A percentile compares a stretch with the other conserved stretches of the same genome.
These are phyloP conservation scores for Huntiella decipiens DNA, from an alignment of 2,329 filamentous ascomycete species.

Conservation along the genomic window DNA sequence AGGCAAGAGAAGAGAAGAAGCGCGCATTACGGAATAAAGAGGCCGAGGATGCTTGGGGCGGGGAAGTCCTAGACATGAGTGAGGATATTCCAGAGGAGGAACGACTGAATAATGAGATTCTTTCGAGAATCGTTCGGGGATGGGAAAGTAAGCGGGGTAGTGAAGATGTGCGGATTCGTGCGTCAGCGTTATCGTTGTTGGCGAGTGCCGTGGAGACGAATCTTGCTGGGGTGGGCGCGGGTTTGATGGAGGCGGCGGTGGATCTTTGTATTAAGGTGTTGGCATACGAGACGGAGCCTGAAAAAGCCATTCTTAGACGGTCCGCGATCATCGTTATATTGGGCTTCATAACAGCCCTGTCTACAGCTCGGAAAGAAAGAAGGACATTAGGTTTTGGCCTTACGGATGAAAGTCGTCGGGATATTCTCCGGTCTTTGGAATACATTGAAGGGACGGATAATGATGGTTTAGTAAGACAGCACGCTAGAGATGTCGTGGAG, in stretches of 20 bases:
- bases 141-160: slow-evolving; percentile 48
- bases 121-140: slow-evolving; percentile 41
- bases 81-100: slow-evolving; percentile 27
- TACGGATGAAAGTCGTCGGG: slow-evolving; percentile 34
- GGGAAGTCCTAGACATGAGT: slow-evolving; percentile 28
- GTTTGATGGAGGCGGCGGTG: slow-evolving; percentile 34
- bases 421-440: slow-evolving; percentile 40
- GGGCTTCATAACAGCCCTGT: slow-evolving; percentile 40
- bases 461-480: slow-evolving; percentile 48
- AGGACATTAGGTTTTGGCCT: slow-evolving; percentile 33
- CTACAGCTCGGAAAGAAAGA: slow-evolving; percentile 29
- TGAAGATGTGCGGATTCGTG: slow-evolving; percentile 51
- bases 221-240: slow-evolving; percentile 33
- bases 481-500: slow-evolving; percentile 48
- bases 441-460: slow-evolving; percentile 48
- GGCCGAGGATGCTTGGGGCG: slow-evolving; percentile 35
- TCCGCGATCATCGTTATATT: slow-evolving; percentile 46
- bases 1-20: slow-evolving; percentile 30
- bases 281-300: slow-evolving; percentile 38
- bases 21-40: slow-evolving; percentile 28
- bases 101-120: slow-evolving; percentile 27
- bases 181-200: slow-evolving; percentile 50
- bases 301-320: slow-evolving; percentile 45
- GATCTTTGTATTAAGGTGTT: slow-evolving; percentile 46
- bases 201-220: slow-evolving; percentile 41